A percentile compares a stretch with the other conserved stretches of the same genome.
These are phyloP conservation scores for Pisolithus orientalis DNA, from an alignment of 768 basidiomycete species.

Conservation along the genomic window DNA sequence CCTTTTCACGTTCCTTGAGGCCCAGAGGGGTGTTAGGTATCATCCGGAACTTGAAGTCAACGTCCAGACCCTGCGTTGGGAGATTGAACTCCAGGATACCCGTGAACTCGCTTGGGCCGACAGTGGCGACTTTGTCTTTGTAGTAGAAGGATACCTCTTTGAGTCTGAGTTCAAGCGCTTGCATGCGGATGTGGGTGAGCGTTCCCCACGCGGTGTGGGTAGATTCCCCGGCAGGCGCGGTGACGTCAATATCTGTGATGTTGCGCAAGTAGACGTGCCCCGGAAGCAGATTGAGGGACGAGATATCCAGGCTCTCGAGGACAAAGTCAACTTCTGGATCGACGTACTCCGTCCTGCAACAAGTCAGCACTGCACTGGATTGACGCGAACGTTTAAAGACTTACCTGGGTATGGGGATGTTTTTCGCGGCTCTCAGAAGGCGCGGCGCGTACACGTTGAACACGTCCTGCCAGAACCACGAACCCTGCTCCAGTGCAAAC, in stretches of 20 bases:
- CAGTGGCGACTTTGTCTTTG: conserved; percentile 48
- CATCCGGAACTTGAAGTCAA: conserved; percentile 60
- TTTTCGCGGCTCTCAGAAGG: conserved; percentile 43
- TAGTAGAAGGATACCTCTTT: conserved; percentile 71
- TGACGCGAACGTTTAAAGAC: conserved; percentile 4
- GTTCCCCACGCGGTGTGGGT: conserved; percentile 51
- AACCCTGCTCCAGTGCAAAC: conserved; percentile 51
- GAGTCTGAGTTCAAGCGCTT: conserved; percentile 58
- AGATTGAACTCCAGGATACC: conserved; percentile 58
- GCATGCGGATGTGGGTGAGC: conserved; percentile 58
- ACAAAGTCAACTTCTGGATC: conserved; percentile 66
- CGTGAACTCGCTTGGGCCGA: conserved; percentile 52
- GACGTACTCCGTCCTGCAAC: conserved; percentile 59
- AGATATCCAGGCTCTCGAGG: conserved; percentile 68
- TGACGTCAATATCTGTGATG: conserved; percentile 57
- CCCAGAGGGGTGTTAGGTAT: conserved; percentile 46
- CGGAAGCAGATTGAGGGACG: conserved; percentile 58
- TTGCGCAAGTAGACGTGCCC: conserved; percentile 69
- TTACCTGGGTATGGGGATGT: conserved; percentile 66
- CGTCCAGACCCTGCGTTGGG: conserved; percentile 60
- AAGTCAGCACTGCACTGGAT: background rate
- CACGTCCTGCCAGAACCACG: conserved; percentile 79
- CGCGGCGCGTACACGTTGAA: conserved; percentile 75
- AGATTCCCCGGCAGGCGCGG: conserved; percentile 29
- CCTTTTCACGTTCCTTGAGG: conserved; percentile 37